phyloP scores from a whole-genome alignment of 441 rosid species.

The Croton setiger region DNA sequence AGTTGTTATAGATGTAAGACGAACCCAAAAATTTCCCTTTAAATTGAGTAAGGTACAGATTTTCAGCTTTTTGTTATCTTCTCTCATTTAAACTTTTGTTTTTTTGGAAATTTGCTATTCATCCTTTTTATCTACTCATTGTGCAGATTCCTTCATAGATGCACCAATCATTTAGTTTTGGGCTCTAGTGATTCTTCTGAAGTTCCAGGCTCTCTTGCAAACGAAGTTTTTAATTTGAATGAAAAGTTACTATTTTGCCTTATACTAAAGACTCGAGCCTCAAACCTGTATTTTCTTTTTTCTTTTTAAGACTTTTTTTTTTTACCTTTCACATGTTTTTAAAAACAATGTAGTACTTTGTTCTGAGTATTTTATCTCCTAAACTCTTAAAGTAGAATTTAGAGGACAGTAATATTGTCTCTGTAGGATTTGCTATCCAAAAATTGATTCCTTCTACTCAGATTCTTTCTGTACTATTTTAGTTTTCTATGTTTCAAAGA shows the following conservation, averaged over 20 bases:
- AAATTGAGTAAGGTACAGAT: background rate
- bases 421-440: constrained; percentile 21
- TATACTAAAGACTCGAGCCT: constrained; percentile 7
- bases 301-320: constrained; percentile 21
- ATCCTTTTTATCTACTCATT: constrained; percentile 27
- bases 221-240: constrained; percentile 23
- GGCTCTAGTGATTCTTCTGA: constrained; percentile 41
- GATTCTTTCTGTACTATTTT: constrained; percentile 13
- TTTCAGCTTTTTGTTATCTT: background rate
- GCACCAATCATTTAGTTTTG: constrained; percentile 35
- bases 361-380: constrained; percentile 17
- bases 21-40: background rate
- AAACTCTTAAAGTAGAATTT: constrained; percentile 23
- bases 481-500: background rate
- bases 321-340: constrained; percentile 19
- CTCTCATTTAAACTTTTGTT: background rate
- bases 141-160: constrained; percentile 31
- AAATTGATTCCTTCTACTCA: constrained; percentile 2
- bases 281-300: constrained; percentile 24
- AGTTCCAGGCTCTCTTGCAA: constrained; percentile 35
- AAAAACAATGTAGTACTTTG: constrained; percentile 27
- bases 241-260: constrained; percentile 16
- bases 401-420: constrained; percentile 11
- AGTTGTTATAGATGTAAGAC: background rate
- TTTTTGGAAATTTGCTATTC: constrained; percentile 15